phyloP scores from a whole-genome alignment of 129 eudicot genomes.

The Arctium minus region DNA sequence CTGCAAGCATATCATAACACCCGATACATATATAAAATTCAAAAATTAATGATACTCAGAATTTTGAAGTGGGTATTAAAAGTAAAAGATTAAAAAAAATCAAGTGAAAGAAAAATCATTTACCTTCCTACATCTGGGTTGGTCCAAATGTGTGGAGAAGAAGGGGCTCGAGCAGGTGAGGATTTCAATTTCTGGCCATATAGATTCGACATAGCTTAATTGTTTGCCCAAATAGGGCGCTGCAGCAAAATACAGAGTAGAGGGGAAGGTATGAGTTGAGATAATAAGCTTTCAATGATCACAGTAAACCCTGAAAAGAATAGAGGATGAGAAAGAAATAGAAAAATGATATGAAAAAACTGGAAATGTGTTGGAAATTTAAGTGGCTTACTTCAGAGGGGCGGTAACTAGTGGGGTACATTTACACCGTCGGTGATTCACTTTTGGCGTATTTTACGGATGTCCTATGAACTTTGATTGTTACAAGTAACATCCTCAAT shows the following conservation, averaged over 20 bases:
- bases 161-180: constrained; percentile 53
- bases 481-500: constrained; percentile 7
- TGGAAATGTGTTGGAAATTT: constrained; percentile 5
- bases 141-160: constrained; percentile 50
- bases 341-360: neutral
- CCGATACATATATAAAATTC: constrained; percentile 5
- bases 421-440: constrained; percentile 10
- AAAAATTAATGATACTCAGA: neutral
- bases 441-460: constrained; percentile 5
- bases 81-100: neutral
- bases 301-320: constrained; percentile 12
- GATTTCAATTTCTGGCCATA: constrained; percentile 47
- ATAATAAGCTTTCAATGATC: constrained; percentile 6
- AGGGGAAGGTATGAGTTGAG: neutral
- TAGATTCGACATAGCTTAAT: constrained; percentile 52
- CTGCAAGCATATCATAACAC: constrained; percentile 33
- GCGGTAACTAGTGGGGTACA: neutral
- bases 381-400: neutral
- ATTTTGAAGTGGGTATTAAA: neutral
- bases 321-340: neutral
- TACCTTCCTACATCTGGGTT: constrained; percentile 62
- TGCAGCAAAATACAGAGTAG: neutral
- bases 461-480: constrained; percentile 11
- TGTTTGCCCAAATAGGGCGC: neutral
- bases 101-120: neutral